phyloP scores from a whole-genome alignment of 176 grass and related monocot species.

The Oryza longistaminata region DNA sequence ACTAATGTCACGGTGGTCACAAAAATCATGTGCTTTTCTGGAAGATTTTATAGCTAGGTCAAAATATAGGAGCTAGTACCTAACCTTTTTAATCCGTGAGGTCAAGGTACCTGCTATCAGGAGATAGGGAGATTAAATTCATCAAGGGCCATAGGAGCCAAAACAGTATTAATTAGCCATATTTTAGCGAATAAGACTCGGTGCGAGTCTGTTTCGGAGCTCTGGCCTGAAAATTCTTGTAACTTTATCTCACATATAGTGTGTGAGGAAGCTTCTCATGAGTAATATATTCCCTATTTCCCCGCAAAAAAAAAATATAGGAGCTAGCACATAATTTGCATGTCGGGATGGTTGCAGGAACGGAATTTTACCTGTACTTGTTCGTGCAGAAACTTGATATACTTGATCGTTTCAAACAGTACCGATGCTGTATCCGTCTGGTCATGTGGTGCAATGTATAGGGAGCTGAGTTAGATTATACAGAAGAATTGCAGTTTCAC shows the following conservation, averaged over 20 bases:
- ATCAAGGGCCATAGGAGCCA: no score
- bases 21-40: slow-evolving; percentile 29
- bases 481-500: background rate
- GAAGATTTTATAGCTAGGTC: slow-evolving; percentile 48
- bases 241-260: no score
- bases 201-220: no score
- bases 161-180: no score
- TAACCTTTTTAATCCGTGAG: no score
- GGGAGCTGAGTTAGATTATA: background rate
- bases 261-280: no score
- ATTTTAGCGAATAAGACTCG: no score
- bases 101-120: no score
- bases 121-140: no score
- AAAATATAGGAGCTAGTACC: slow-evolving; percentile 15
- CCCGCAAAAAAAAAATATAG: no score
- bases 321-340: background rate
- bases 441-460: background rate
- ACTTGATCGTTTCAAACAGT: slow-evolving; percentile 80
- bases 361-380: slow-evolving; percentile 74
- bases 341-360: background rate
- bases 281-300: no score
- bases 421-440: slow-evolving; percentile 97
- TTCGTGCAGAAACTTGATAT: slow-evolving; percentile 88
- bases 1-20: slow-evolving; percentile 29
- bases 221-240: no score